These are phyloP conservation scores for Vitis rotundifolia DNA, from an alignment of 164 flowering plant species.

Conservation along the genomic window DNA sequence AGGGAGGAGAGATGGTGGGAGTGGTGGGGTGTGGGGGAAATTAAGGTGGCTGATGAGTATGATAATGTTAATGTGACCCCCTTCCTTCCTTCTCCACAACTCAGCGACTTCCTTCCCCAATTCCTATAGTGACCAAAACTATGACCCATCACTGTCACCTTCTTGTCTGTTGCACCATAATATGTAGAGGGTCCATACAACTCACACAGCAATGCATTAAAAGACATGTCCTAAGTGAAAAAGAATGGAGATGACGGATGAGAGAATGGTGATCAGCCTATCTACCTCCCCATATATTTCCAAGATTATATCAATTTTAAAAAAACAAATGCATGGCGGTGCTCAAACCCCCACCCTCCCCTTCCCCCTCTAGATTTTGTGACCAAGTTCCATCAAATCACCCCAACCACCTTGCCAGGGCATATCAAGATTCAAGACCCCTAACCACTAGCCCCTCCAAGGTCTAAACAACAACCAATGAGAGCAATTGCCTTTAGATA, in stretches of 20 bases:
- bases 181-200: neutral
- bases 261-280: neutral
- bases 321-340: neutral
- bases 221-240: constrained; percentile 1
- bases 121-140: neutral
- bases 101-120: neutral
- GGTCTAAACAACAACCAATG: no score
- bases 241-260: neutral
- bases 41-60: no score
- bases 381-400: constrained; percentile 11
- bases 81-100: no score
- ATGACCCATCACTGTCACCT: constrained; percentile 10
- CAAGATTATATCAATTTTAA: neutral
- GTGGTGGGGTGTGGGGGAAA: no score
- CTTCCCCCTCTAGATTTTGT: neutral
- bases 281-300: no score
- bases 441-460: no score
- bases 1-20: no score
- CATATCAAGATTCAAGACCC: neutral
- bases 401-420: constrained; percentile 9
- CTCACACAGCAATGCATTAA: constrained; percentile 4
- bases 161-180: constrained; percentile 2
- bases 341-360: neutral
- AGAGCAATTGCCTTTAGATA: no score
- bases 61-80: no score